Evolutionary conservation across 208 protist species (phyloP), one percentile per base, ranked within the genome.

Genomic region (Novymonas esmeraldas): DNA sequence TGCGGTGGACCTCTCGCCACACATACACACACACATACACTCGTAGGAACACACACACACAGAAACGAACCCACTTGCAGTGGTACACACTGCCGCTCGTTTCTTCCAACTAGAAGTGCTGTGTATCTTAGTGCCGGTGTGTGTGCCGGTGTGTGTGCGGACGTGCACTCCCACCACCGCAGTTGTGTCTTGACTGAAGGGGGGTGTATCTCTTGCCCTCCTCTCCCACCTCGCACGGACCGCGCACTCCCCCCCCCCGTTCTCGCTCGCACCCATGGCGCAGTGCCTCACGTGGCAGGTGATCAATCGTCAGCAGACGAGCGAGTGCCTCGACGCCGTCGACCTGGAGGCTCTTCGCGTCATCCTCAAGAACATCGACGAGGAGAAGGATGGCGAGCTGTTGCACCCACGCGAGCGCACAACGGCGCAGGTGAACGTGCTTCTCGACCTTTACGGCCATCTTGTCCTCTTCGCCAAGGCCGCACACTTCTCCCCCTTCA

Each of bases 371-470:
- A 26, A 9, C 13, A 63, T 83, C 18, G 84, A 95, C 33, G 48
- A 50, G 0, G 59, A 59, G 3, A 34, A 7, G 5, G 38, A 60
- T n/a, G 88, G 85, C 9, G 41, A 50, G 41, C 54, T 93, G 28
- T 49, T 89, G 5, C 31, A 59, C 26, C 70, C 62, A 0, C 0
- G 31, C 13, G 62, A 79, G n/a, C 67, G 60, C 10, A 75, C 48
- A 5, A 60, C 56, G 3, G 54, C 58, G 1, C 87, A 95, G 59
- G 28, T 84, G 0, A 62, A 78, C 51, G 87, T 94, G 51, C 51
- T 97, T 9, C 57, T 94, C 2, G 92, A 97, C 29, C 72, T 97
- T 22, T 86, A 92, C 63, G 79, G 82, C 0, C 92, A 97, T 55
- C 64, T 94, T 3, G 70, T 97, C 44, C 65, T 93, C n/a, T 94